Evolutionary conservation across 305 asterid species (phyloP), one percentile per base, ranked within the genome.

Genomic region (Rubia occidens): DNA sequence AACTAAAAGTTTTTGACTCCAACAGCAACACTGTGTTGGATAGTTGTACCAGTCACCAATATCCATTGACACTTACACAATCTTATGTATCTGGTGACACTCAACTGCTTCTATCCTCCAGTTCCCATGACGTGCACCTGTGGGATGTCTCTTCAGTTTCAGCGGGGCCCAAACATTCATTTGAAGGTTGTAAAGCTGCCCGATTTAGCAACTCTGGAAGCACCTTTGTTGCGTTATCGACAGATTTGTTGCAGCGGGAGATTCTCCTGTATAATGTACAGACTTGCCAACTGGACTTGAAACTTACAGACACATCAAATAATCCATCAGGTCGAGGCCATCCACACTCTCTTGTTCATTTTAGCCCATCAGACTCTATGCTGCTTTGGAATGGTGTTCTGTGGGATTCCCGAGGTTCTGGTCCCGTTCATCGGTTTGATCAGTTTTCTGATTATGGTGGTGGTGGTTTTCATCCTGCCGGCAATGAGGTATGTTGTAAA

Each of bases 391-490:
- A 91, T 43, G 99, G 99, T 70, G 95, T 95, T 68, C 83, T 95
- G 79, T 95, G 97, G 98, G 99, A 95, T 76, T 87, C 85, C 55
- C 88, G 99, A 80, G 87, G 74, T 42, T 73, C 97, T 5, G 82
- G 82, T 62, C 95, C 89, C 42, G 75, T 87, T 53, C 96, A 90
- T 78, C 95, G 95, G 40, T 95, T 95, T 76, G 99, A 95, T 75
- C 95, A 87, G 71, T 89, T 88, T 64, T 82, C 95, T 0, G 98
- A 89, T 79, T 91, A 85, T 74, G 99, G 99, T 8, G 99, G 99
- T 17, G 99, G 99, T 39, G 97, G 98, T 60, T 95, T 95, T 75
- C 99, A 95, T 83, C 98, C 99, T 75, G 94, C 99, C 71, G 97
- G 99, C 68, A 95, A 91, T 71, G 98, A 95, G 98, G 99, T 95